Evolutionary conservation across 1,284 basidiomycete species (phyloP).

Genomic region (Agroathelia rolfsii): DNA sequence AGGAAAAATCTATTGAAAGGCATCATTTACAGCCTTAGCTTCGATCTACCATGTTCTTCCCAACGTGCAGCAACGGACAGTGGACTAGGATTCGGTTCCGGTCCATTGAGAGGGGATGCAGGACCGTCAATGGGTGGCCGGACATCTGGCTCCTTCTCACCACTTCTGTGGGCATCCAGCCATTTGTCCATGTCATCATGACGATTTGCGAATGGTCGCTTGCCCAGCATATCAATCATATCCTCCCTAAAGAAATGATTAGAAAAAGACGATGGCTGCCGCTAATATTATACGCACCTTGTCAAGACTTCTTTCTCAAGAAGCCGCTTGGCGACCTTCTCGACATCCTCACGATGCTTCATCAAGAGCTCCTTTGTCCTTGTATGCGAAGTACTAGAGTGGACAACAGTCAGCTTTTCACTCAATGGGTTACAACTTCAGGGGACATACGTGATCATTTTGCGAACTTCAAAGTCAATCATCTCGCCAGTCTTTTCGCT

Average conservation of each 20-base stretch:
- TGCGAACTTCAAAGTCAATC: constrained; percentile 85
- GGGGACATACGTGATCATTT: constrained; percentile 75
- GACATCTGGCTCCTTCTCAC: no score
- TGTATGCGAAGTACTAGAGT: constrained; percentile 62
- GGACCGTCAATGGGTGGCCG: constrained; percentile 9
- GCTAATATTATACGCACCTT: constrained; percentile 38
- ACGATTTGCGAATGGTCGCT: constrained; percentile 70
- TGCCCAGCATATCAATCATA: constrained; percentile 80
- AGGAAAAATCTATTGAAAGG: no score
- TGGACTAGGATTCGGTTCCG: no score
- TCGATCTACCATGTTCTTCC: no score
- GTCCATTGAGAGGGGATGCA: constrained; percentile 9
- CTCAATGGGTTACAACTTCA: constrained; percentile 3
- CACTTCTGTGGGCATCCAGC: constrained; percentile 64
- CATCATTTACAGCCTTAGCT: no score
- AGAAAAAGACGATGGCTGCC: background rate
- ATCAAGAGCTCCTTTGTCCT: constrained; percentile 80
- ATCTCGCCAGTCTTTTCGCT: constrained; percentile 95
- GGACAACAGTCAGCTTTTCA: constrained; percentile 1
- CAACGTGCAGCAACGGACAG: no score
- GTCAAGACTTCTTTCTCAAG: constrained; percentile 94
- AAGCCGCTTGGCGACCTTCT: constrained; percentile 87
- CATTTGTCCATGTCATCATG: constrained; percentile 92
- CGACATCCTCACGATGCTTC: constrained; percentile 80
- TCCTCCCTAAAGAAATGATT: constrained; percentile 46